phyloP scores from a whole-genome alignment of 108 stramenopile genomes.

The Nitzschia sp. region DNA sequence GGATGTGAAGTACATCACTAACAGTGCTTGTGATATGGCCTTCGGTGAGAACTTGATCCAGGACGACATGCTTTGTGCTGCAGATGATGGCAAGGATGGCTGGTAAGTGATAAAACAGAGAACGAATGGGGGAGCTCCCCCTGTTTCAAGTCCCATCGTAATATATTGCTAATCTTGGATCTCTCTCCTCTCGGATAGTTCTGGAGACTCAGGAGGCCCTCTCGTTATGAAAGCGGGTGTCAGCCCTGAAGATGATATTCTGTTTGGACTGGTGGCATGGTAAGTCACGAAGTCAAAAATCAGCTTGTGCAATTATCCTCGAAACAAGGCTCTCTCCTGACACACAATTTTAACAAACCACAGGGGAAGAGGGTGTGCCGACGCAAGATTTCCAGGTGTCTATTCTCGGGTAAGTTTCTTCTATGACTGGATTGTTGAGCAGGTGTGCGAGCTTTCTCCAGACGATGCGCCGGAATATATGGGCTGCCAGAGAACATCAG shows the following conservation, averaged over 20 bases:
- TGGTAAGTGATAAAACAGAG: neutral
- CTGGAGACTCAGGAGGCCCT: constrained; percentile 35
- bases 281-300: neutral
- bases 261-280: constrained; percentile 54
- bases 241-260: neutral
- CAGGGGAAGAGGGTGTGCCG: constrained; percentile 36
- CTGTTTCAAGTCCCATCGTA: no score
- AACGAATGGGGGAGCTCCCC: no score
- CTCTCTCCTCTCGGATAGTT: neutral
- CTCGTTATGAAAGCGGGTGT: constrained; percentile 27
- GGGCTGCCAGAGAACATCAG: no score
- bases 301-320: neutral
- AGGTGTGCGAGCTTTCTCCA: constrained; percentile 40
- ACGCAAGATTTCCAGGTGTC: constrained; percentile 48
- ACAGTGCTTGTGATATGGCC: constrained; percentile 24
- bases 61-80: constrained; percentile 42
- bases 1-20: constrained; percentile 29
- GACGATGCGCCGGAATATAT: constrained; percentile 30
- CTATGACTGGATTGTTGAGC: constrained; percentile 62
- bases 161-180: no score
- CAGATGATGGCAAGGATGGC: constrained; percentile 11
- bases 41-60: constrained; percentile 11
- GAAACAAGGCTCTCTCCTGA: no score
- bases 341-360: no score
- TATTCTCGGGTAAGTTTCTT: constrained; percentile 56